A percentile compares a stretch with the other conserved stretches of the same genome.
These are phyloP conservation scores for Ephemerocybe angulata DNA, from an alignment of 768 basidiomycete genomes.

Conservation along the genomic window DNA sequence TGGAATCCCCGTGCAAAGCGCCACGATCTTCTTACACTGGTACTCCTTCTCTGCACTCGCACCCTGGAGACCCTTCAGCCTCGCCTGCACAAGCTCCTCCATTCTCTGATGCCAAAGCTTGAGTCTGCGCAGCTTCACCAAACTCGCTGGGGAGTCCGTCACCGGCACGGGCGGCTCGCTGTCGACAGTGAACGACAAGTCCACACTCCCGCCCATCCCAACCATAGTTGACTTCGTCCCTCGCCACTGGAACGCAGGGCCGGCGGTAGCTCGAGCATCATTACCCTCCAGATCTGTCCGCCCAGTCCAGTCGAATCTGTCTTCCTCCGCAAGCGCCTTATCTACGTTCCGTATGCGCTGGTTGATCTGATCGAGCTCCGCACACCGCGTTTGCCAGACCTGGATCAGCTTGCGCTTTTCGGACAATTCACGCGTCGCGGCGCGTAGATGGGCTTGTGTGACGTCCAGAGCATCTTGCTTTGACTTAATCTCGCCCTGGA, in stretches of 20 bases:
- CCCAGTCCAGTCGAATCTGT: slow-evolving; percentile 87
- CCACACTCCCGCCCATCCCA: slow-evolving; percentile 60
- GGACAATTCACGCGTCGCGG: slow-evolving; percentile 85
- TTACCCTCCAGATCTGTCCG: slow-evolving; percentile 46
- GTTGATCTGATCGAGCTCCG: slow-evolving; percentile 74
- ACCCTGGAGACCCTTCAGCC: slow-evolving; percentile 69
- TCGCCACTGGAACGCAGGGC: slow-evolving; percentile 69
- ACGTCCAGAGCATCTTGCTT: slow-evolving; percentile 89
- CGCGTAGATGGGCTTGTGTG: slow-evolving; percentile 81
- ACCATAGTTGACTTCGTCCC: slow-evolving; percentile 65
- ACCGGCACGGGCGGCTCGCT: slow-evolving; percentile 70
- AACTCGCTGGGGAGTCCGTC: slow-evolving; percentile 50
- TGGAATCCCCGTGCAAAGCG: slow-evolving; percentile 82
- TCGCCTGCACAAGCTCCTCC: slow-evolving; percentile 67
- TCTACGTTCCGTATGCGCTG: slow-evolving; percentile 85
- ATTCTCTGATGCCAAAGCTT: slow-evolving; percentile 81
- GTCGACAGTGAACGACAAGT: slow-evolving; percentile 62
- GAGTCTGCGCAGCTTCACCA: slow-evolving; percentile 73
- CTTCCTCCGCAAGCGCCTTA: slow-evolving; percentile 73
- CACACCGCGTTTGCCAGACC: slow-evolving; percentile 66
- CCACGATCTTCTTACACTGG: slow-evolving; percentile 88
- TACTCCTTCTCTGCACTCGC: slow-evolving; percentile 86
- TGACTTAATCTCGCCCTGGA: slow-evolving; percentile 74
- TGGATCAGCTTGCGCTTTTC: slow-evolving; percentile 87
- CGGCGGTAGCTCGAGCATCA: slow-evolving; percentile 39